Base-by-base conservation (phyloP, 2,329 filamentous ascomycete species). In the Talaromyces pinophilus region DNA sequence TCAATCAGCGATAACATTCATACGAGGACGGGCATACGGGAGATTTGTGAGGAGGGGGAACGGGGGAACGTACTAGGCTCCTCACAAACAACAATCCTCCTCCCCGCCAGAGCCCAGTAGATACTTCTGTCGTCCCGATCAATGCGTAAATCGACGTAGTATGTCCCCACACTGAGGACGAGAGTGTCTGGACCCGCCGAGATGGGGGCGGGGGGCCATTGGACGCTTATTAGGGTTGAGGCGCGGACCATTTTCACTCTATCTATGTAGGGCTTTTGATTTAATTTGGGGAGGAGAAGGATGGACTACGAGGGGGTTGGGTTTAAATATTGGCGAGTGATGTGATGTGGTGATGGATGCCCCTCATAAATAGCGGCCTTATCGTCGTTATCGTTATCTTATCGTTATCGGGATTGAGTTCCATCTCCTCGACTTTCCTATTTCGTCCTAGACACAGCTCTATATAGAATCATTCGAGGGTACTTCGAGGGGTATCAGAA, bases 121-220 rank as follows among this genome's bases (percentile, higher is more conserved):
- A 61, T 61, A 38, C 38, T 61, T 4, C 28, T 15, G 2, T 44
- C 28, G 25, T 30, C 19, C 2, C 38, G 42, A 46, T 30, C 28
- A 5, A 61, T 30, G 11, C 59, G 42, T 40, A 61, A 19, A 33
- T 61, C 59, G n/a, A 61, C 59, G 38, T 61, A 61, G 42, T 61
- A 61, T 46, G 38, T 61, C 8, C 59, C 59, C 22, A 61, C 59
- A n/a, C 59, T 61, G n/a, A 61, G 38, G n/a, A 61, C 59, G 59
- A 61, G 59, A 15, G 59, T 61, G 22, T 61, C 59, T 30, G 59
- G 59, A 15, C 38, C 38, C 13, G 22, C 2, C 7, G 38, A n/a
- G 38, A 46, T 17, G 6, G 59, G 59, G 3, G 19, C 59, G 7
- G 59, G 59, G 17, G 59, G 59, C 59, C 59, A 61, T 22, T 61